A percentile compares a stretch with the other conserved stretches of the same genome.
Evolutionary conservation across 2,329 filamentous ascomycete species (phyloP).

Genomic region (Verticillium nonalfalfae): DNA sequence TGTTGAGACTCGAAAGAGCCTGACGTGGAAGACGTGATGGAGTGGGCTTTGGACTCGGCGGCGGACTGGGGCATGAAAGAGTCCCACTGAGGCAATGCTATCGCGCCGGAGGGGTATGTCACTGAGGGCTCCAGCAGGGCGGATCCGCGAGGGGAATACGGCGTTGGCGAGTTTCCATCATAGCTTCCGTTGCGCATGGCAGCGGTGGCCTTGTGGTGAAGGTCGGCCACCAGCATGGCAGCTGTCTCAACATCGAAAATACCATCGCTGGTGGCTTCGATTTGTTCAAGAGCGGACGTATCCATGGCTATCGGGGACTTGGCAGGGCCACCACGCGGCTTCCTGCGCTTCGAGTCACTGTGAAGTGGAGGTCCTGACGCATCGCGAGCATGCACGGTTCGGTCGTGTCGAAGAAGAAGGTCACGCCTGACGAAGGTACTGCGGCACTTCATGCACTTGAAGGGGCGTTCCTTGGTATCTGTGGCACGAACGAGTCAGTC

Average conservation of each 20-base stretch:
- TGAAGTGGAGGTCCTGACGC: slow-evolving; percentile 80
- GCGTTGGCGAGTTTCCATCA: slow-evolving; percentile 53
- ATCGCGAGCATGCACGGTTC: slow-evolving; percentile 97
- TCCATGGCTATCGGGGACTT: slow-evolving; percentile 80
- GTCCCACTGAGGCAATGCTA: slow-evolving; percentile 86
- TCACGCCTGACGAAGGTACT: slow-evolving; percentile 98
- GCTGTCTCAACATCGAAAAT: slow-evolving; percentile 96
- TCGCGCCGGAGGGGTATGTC: slow-evolving; percentile 70
- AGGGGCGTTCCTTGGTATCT: slow-evolving; percentile 98
- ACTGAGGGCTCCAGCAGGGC: slow-evolving; percentile 72
- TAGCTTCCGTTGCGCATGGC: slow-evolving; percentile 57
- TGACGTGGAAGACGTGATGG: slow-evolving; percentile 59
- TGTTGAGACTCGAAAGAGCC: slow-evolving; percentile 63
- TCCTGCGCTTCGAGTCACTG: slow-evolving; percentile 88
- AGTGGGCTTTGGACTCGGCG: slow-evolving; percentile 68
- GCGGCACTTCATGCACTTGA: slow-evolving; percentile 97
- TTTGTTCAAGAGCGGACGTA: slow-evolving; percentile 81
- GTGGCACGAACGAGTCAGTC: slow-evolving; percentile 9
- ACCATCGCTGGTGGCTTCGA: slow-evolving; percentile 83
- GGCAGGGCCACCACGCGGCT: slow-evolving; percentile 60
- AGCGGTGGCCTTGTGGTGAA: slow-evolving; percentile 87
- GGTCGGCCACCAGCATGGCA: slow-evolving; percentile 96
- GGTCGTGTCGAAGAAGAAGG: slow-evolving; percentile 91
- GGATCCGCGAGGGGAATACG: slow-evolving; percentile 66
- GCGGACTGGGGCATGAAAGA: slow-evolving; percentile 69